Evolutionary conservation across 768 basidiomycete genomes (phyloP).

Genomic region (Mycena filopes): DNA sequence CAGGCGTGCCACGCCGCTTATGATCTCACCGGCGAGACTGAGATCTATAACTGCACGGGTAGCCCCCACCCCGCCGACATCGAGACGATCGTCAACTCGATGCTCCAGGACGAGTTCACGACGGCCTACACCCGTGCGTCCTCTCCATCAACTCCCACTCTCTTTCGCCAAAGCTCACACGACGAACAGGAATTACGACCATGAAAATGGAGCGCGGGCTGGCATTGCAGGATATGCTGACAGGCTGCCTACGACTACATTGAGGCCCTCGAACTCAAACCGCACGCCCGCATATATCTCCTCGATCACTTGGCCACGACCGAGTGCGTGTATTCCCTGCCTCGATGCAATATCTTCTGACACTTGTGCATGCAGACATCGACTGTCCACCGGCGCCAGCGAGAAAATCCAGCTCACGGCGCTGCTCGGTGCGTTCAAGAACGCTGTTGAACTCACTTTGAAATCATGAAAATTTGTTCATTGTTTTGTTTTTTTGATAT

Average conservation of each 20-base stretch:
- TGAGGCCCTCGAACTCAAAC: conserved; percentile 86
- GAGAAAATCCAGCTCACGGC: conserved; percentile 97
- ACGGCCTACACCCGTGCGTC: conserved; percentile 83
- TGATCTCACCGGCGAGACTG: conserved; percentile 85
- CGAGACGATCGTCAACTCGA: conserved; percentile 90
- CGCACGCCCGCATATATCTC: conserved; percentile 88
- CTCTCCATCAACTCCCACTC: neutral
- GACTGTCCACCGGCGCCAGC: conserved; percentile 90
- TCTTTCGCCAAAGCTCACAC: neutral
- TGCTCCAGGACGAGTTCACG: conserved; percentile 96
- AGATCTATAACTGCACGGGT: conserved; percentile 97
- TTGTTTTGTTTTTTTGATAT: conserved; percentile 13
- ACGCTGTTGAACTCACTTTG: conserved; percentile 81
- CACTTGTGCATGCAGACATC: conserved; percentile 85
- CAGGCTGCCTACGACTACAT: conserved; percentile 93
- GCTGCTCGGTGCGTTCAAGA: conserved; percentile 92
- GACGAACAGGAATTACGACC: conserved; percentile 69
- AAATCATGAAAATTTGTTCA: conserved; percentile 40
- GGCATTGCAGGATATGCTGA: conserved; percentile 93
- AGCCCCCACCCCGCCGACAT: conserved; percentile 96
- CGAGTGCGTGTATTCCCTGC: conserved; percentile 71
- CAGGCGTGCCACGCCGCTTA: conserved; percentile 99
- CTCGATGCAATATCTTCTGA: neutral
- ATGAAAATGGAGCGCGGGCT: conserved; percentile 93
- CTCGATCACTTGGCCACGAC: conserved; percentile 94